phyloP scores from a whole-genome alignment of 768 basidiomycete species.

The Termitomyces sp. region DNA sequence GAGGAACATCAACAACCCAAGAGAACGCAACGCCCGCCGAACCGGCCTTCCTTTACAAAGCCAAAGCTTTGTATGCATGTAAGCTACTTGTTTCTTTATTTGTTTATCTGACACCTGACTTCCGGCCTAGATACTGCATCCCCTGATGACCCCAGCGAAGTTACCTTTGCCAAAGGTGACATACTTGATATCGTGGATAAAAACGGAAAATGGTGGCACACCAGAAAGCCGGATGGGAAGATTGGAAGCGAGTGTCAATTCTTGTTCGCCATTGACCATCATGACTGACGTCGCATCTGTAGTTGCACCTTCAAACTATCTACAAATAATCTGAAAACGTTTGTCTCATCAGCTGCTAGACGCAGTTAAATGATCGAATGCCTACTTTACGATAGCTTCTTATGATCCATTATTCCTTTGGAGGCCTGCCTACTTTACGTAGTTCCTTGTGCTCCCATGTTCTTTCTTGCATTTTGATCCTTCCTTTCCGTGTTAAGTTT shows the following conservation, averaged over 20 bases:
- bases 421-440: constrained; percentile 6
- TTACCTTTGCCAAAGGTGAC: constrained; percentile 91
- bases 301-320: constrained; percentile 86
- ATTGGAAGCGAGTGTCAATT: constrained; percentile 61
- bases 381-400: constrained; percentile 14
- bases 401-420: constrained; percentile 5
- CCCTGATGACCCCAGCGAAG: constrained; percentile 92
- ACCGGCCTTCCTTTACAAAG: constrained; percentile 55
- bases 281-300: constrained; percentile 11
- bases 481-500: constrained; percentile 5
- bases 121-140: constrained; percentile 75
- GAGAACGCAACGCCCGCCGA: constrained; percentile 30
- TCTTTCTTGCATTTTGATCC: constrained; percentile 2
- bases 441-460: not conserved
- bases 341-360: constrained; percentile 2
- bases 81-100: constrained; percentile 21
- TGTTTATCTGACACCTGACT: constrained; percentile 15
- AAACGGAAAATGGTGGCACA: constrained; percentile 93
- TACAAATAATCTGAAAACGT: constrained; percentile 61
- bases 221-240: constrained; percentile 69
- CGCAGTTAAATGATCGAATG: constrained; percentile 12
- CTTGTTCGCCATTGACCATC: not conserved
- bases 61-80: constrained; percentile 91
- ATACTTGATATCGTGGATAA: constrained; percentile 90
- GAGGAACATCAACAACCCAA: constrained; percentile 15